phyloP scores from a whole-genome alignment of 345 rosid species.

The Acer saccharum region DNA sequence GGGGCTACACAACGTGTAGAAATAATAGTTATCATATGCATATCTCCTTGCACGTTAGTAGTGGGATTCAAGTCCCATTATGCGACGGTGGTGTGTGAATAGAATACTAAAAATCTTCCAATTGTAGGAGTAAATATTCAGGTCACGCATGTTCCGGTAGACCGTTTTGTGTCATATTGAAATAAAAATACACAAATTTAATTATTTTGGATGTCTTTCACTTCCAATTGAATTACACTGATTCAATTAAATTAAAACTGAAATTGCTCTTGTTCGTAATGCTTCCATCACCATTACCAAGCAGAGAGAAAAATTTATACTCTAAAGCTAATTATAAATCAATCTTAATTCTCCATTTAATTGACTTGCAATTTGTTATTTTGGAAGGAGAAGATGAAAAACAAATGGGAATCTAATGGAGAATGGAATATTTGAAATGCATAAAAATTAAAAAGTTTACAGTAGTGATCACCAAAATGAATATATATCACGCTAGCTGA shows the following conservation, averaged over 20 bases:
- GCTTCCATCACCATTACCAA: background rate
- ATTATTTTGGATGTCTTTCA: background rate
- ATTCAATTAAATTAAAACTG: background rate
- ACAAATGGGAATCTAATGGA: background rate
- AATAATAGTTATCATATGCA: too few relatives aligned
- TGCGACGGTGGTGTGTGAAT: too few relatives aligned
- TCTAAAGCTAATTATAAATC: background rate
- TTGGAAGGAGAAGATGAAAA: too few relatives aligned
- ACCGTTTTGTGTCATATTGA: too few relatives aligned
- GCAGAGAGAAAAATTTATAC: background rate
- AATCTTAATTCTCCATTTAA: background rate
- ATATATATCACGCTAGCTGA: background rate
- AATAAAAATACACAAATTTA: too few relatives aligned
- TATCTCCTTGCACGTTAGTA: too few relatives aligned
- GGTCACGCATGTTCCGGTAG: too few relatives aligned
- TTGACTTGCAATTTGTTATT: background rate
- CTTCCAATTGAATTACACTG: background rate
- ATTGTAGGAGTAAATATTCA: too few relatives aligned
- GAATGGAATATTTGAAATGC: background rate
- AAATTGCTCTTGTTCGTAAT: background rate
- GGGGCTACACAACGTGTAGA: too few relatives aligned
- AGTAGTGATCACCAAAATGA: background rate
- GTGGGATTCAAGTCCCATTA: too few relatives aligned
- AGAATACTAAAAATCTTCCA: too few relatives aligned
- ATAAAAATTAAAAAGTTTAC: background rate